Evolutionary conservation across 2,329 filamentous ascomycete species (phyloP), one percentile per base, ranked within the genome.

Genomic region (Phyllosticta paracitricarpa): DNA sequence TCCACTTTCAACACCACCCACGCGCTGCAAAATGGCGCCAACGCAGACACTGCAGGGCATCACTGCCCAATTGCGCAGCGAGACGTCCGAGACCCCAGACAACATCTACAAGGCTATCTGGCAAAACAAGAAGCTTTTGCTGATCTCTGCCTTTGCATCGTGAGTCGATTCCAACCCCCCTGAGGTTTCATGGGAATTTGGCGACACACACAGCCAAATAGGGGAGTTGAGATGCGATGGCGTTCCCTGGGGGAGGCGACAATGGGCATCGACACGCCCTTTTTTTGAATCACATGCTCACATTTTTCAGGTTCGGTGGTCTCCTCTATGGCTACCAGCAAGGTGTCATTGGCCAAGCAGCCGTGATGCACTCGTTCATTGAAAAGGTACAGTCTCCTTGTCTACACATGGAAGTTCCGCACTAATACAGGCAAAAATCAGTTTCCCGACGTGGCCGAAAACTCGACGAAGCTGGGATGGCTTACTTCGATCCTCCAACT

Each of bases 281-380:
- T 4, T 14, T 2, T 26, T 25, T 19, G 24, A 6, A 14, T 28
- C 55, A 26, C 19, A 61, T 30, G 59, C 48, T 25, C 4, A 58
- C 56, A 30, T 9, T 14, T 14, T 4, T 14, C 51, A 80, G 78
- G n/a, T 76, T 81, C 24, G 78, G 79, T 62, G 79, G 79, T 24
- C 78, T 81, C 55, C 76, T 79, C 62, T 81, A 80, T 75, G 79
- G 79, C 59, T 81, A 81, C 66, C 79, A 82, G 62, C 81, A 83
- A 65, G 81, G 80, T 57, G 79, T 83, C 1, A 70, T 83, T 2
- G 79, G 80, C 33, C 78, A 82, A 65, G 79, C 79, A 12, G 72
- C 83, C 2, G 79, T 81, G 65, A 83, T 82, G 80, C 72, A 72
- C 8, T 73, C 77, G 9, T 83, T 82, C 69, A 76, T 70, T 9